Base-by-base conservation (phyloP, 495 filamentous ascomycete species). In the Schizothecium vesticola region DNA sequence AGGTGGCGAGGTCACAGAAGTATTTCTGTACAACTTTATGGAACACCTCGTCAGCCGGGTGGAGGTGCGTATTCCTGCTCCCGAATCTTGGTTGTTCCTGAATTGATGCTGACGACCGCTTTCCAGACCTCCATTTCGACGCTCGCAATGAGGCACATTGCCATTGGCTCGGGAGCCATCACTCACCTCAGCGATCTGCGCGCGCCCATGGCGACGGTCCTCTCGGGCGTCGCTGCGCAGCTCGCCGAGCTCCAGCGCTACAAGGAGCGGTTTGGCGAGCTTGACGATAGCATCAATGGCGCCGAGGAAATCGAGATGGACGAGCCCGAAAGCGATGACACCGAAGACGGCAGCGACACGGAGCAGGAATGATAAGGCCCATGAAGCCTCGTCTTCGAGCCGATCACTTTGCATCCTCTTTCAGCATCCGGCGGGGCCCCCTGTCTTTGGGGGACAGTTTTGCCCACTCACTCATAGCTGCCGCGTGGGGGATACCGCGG, bases 1-100 rank as follows among this genome's bases (percentile, higher is more conserved):
- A 67, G 92, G 91, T 23, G 94, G 92, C 0, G 93, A 97, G 75
- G 84, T 97, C 43, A 91, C 94, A 19, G 95, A 98, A 80, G 83
- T 86, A 23, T 92, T 94, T 74, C 78, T 97, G 72, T 74, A 94
- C 56, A 91, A 91, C 73, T 90, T 98, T 76, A 85, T 98, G 71
- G 94, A 97, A 74, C 94, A 97, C 75, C 92, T 96, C 81, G 90
- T 98, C 66, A 92, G 91, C 67, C 86, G 95, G 67, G 96, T 99
- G 74, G 95, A 99, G 87, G 94, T 95, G 83, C 72, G 90, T 80
- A 57, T 69, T 28, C 1, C 2, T 80, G 51, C 69, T 29, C 26
- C 6, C 26, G 3, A 28, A n/a, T n/a, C 4, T 63, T 61, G 58
- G 24, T 36, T 28, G 13, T 23, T 16, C 19, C 43, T 16, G 55